Evolutionary conservation across 2,329 filamentous ascomycete species (phyloP).

Genomic region (Cercospora sp.): DNA sequence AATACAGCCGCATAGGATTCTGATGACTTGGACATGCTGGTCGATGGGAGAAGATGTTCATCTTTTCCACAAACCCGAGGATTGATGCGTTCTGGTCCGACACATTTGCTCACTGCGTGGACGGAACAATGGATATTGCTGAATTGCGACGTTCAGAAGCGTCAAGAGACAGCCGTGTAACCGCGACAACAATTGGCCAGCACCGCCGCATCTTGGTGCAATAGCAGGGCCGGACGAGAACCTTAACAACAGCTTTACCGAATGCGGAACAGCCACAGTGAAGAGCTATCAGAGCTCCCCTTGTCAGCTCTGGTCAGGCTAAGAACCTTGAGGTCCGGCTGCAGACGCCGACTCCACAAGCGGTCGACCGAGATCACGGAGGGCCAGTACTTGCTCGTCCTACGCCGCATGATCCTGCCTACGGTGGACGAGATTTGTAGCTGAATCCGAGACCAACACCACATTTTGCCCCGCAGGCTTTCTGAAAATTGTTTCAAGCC

Average conservation of each 20-base stretch:
- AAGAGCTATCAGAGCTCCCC: slow-evolving; percentile 14
- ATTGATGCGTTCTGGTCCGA: neutral
- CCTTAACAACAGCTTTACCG: neutral
- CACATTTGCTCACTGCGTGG: neutral
- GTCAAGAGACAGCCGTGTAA: slow-evolving; percentile 1
- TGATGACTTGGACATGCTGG: neutral
- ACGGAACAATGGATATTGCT: neutral
- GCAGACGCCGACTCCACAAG: slow-evolving; percentile 17
- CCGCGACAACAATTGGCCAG: slow-evolving; percentile 13
- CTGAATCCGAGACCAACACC: slow-evolving; percentile 8
- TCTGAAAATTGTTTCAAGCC: slow-evolving; percentile 7
- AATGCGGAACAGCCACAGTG: slow-evolving; percentile 11
- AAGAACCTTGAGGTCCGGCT: neutral
- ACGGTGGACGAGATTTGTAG: slow-evolving; percentile 1
- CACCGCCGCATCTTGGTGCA: slow-evolving; percentile 5
- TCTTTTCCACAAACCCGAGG: neutral
- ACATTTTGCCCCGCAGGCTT: slow-evolving; percentile 7
- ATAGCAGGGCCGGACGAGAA: neutral
- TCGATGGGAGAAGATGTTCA: neutral
- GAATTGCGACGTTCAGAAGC: slow-evolving; percentile 7
- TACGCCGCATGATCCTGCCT: slow-evolving; percentile 9
- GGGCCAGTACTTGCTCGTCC: slow-evolving; percentile 2
- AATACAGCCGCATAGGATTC: neutral
- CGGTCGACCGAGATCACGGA: slow-evolving; percentile 20
- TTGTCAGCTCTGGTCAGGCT: slow-evolving; percentile 7